These are phyloP conservation scores for Leccinum subfulvum DNA, from an alignment of 1,284 basidiomycete species.

Conservation along the genomic window DNA sequence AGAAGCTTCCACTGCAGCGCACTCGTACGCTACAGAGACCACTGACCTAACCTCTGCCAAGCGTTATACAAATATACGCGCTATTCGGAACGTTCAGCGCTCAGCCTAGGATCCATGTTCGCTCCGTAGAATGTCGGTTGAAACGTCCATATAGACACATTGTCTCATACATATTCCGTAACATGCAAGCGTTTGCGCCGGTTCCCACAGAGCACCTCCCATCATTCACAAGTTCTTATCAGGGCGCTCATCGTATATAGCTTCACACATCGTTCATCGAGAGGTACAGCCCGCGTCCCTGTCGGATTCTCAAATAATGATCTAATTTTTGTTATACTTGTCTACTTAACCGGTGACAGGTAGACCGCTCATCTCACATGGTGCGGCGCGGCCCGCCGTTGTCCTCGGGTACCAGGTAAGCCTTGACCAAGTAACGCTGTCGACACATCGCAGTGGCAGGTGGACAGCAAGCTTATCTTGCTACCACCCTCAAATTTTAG, in stretches of 20 bases:
- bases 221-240: conserved; percentile 47
- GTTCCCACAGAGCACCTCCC: conserved; percentile 36
- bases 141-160: conserved; percentile 1
- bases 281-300: conserved; percentile 30
- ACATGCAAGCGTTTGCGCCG: conserved; percentile 10
- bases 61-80: background rate
- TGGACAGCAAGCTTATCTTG: background rate
- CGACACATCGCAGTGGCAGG: background rate
- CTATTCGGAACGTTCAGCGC: background rate
- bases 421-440: conserved; percentile 1
- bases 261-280: conserved; percentile 35
- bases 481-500: conserved; percentile 3
- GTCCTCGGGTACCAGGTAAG: conserved; percentile 23
- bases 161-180: conserved; percentile 15
- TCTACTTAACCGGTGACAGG: conserved; percentile 25
- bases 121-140: background rate
- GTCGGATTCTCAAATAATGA: conserved; percentile 32
- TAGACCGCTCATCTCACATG: conserved; percentile 20
- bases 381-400: conserved; percentile 6
- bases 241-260: conserved; percentile 35
- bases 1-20: conserved; percentile 1
- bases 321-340: conserved; percentile 21
- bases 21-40: background rate
- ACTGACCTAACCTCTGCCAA: background rate
- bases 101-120: background rate